phyloP scores from a whole-genome alignment of 2,329 filamentous ascomycete genomes.

The Colletotrichum graminicola region DNA sequence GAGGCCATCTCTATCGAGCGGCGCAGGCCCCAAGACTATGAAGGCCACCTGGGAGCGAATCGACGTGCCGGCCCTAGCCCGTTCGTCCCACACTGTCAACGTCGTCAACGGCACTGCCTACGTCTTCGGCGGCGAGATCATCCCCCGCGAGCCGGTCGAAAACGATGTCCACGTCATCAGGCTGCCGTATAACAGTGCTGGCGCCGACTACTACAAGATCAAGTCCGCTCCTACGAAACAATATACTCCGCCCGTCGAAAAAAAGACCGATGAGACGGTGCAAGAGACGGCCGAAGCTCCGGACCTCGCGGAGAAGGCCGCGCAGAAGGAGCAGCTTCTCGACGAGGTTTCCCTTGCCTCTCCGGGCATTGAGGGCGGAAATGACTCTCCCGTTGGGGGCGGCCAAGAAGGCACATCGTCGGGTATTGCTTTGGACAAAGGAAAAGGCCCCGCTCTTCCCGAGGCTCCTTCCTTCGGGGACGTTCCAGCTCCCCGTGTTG shows the following conservation, averaged over 20 bases:
- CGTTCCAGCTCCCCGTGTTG: slow-evolving; percentile 77
- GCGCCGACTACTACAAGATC: slow-evolving; percentile 71
- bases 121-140: slow-evolving; percentile 83
- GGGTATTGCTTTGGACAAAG: slow-evolving; percentile 51
- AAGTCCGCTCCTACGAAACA: slow-evolving; percentile 58
- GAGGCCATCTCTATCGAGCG: slow-evolving; percentile 41
- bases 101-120: slow-evolving; percentile 68
- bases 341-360: slow-evolving; percentile 58
- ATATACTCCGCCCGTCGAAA: slow-evolving; percentile 41
- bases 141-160: slow-evolving; percentile 75
- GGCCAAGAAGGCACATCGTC: slow-evolving; percentile 21
- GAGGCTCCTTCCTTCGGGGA: slow-evolving; percentile 49
- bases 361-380: slow-evolving; percentile 45
- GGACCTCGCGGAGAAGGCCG: slow-evolving; percentile 42
- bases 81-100: slow-evolving; percentile 81
- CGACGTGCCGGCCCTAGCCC: slow-evolving; percentile 67
- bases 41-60: slow-evolving; percentile 73
- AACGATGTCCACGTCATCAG: slow-evolving; percentile 77
- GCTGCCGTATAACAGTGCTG: slow-evolving; percentile 68
- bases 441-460: slow-evolving; percentile 50
- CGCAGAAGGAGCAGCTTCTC: slow-evolving; percentile 52
- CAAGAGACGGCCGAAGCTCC: slow-evolving; percentile 41
- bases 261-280: slow-evolving; percentile 13
- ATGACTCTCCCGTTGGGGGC: slow-evolving; percentile 37
- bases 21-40: slow-evolving; percentile 50